Conservation (phyloP, 495 filamentous ascomycete genomes). For the Polyplosphaeria fusca region DNA sequence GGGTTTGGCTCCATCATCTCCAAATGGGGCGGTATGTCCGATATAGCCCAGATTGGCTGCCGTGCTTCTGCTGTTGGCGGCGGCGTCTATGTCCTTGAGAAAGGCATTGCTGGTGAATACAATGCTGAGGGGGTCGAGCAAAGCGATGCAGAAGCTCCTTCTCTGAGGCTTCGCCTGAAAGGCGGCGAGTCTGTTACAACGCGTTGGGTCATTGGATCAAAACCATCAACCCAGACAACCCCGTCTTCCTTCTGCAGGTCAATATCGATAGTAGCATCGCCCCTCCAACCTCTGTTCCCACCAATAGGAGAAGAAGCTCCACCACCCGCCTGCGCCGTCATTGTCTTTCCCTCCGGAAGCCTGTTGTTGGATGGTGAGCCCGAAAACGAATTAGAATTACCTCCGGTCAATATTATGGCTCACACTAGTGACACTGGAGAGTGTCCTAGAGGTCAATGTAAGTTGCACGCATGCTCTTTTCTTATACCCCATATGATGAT, state of each 20-base stretch:
- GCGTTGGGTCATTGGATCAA: conserved; percentile 51
- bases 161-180: conserved; percentile 54
- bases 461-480: conserved; percentile 49
- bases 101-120: conserved; percentile 39
- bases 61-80: conserved; percentile 91
- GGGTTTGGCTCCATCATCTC: conserved; percentile 82
- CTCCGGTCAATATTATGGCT: conserved; percentile 68
- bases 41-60: conserved; percentile 88
- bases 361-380: conserved; percentile 32
- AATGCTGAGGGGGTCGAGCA: not conserved
- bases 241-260: conserved; percentile 37
- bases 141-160: too few species aligned
- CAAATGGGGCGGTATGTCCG: conserved; percentile 90
- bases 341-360: conserved; percentile 62
- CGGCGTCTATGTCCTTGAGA: conserved; percentile 80
- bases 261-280: conserved; percentile 67
- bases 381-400: conserved; percentile 30
- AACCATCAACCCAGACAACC: conserved; percentile 22
- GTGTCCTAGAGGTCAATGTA: conserved; percentile 83
- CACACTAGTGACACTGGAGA: conserved; percentile 87
- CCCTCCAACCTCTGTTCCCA: conserved; percentile 65
- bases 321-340: conserved; percentile 67
- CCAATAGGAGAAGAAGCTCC: conserved; percentile 68
- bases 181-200: conserved; percentile 60
- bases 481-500: conserved; percentile 62